Conservation (phyloP, 1,284 basidiomycete genomes). For the Mycena sp. region DNA sequence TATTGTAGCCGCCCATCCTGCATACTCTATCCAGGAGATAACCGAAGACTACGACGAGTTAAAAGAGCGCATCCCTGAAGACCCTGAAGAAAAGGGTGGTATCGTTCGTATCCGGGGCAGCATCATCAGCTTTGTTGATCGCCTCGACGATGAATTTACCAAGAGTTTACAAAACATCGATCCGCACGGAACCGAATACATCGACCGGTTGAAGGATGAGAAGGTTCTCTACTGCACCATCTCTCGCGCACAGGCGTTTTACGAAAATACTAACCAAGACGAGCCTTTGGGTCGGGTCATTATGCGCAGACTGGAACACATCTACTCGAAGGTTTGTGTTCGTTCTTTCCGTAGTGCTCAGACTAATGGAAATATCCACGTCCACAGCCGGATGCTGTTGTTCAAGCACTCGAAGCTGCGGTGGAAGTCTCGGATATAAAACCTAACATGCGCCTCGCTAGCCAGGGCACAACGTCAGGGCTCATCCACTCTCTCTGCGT, state of each 20-base stretch:
- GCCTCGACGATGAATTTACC: constrained; percentile 98
- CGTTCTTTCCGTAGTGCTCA: constrained; percentile 15
- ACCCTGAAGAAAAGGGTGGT: constrained; percentile 65
- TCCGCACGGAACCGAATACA: constrained; percentile 98
- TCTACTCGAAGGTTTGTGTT: constrained; percentile 90
- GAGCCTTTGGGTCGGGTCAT: constrained; percentile 90
- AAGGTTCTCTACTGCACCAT: constrained; percentile 95
- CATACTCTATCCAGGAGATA: constrained; percentile 88
- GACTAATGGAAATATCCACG: constrained; percentile 21
- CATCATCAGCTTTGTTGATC: constrained; percentile 94
- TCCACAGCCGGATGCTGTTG: constrained; percentile 89
- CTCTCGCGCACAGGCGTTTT: constrained; percentile 91
- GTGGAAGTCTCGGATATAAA: constrained; percentile 67
- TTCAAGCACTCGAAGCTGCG: constrained; percentile 88
- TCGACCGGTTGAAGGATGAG: constrained; percentile 95
- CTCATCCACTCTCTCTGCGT: constrained; percentile 93
- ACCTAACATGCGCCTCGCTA: constrained; percentile 67
- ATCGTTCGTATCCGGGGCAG: constrained; percentile 89
- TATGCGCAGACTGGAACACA: constrained; percentile 96
- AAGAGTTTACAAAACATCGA: constrained; percentile 98
- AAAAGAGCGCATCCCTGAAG: constrained; percentile 85
- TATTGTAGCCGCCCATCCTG: constrained; percentile 77
- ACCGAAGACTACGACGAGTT: constrained; percentile 95
- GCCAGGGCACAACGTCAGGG: constrained; percentile 68
- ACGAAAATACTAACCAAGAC: constrained; percentile 81